Evolutionary conservation across 495 filamentous ascomycete genomes (phyloP).

Genomic region (Neurospora sp.): DNA sequence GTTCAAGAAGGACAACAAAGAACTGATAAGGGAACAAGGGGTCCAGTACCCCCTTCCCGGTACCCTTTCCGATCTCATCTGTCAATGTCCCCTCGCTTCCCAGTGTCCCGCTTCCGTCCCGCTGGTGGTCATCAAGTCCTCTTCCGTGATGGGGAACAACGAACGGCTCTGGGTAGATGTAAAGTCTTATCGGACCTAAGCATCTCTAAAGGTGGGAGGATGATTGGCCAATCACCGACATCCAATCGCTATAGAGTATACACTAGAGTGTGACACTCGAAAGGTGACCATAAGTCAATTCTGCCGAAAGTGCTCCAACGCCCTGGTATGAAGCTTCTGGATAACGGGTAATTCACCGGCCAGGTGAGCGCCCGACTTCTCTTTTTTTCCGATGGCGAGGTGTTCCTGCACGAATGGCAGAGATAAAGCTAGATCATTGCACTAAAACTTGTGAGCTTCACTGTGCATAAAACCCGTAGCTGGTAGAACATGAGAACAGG

Average conservation of each 20-base stretch:
- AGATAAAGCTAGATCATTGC: neutral
- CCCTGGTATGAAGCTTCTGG: neutral
- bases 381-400: neutral
- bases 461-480: neutral
- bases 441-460: neutral
- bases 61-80: neutral
- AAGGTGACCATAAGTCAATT: neutral
- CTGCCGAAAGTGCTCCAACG: neutral
- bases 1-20: neutral
- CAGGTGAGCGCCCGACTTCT: neutral
- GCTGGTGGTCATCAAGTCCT: neutral
- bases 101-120: neutral
- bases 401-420: neutral
- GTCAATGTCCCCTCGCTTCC: neutral
- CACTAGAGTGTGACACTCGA: neutral
- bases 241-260: neutral
- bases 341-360: neutral
- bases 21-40: neutral
- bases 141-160: neutral
- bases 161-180: neutral
- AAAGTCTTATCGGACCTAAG: neutral
- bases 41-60: neutral
- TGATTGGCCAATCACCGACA: neutral
- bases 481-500: neutral
- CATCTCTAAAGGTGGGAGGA: neutral